Base-by-base conservation (phyloP, 2,329 filamentous ascomycete genomes). In the Clonostachys solani region DNA sequence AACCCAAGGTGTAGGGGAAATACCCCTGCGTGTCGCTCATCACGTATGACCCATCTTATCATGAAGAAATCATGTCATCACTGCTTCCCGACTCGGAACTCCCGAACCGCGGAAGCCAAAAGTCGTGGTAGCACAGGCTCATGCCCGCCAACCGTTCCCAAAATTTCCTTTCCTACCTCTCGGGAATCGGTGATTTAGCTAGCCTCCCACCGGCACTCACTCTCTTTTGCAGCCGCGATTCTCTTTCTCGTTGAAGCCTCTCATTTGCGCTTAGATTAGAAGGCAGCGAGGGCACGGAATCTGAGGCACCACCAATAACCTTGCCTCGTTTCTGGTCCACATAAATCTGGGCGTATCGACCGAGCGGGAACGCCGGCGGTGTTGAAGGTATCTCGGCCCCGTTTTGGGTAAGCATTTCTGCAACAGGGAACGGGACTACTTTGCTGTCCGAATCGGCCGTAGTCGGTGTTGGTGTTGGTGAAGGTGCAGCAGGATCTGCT, bases 341-440 rank as follows among this genome's bases (percentile, higher is more conserved):
- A 58, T 96, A 99, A 34, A 87, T 67, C 59, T 88, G 85, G 3
- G 94, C 92, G 42, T 85, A 86, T 10, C 81, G 75, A 50, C 89
- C 91, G 12, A 99, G 77, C 1, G 91, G 90, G 54, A 97, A 92
- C 0, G 89, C 86, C 1, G 92, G 89, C 50, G 87, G 75, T 3
- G 82, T 73, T 2, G 73, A 62, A 0, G 94, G 92, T 34, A 97
- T 86, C 52, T 96, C 87, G 5, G 92, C 92, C 15, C 94, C 94
- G 60, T 99, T 97, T 58, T 97, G 95, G 13, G 95, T 75, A 13
- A 99, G 77, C 49, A 99, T 72, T 65, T 99, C 94, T 13, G 94
- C 94, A 40, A 97, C 77, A 0, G 94, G 85, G 62, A 99, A 99
- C 0, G 92, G 80, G 9, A 84, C 76, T 4, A 73, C 62, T 54